Conservation (phyloP, 139 green algal species). For the Gonium pectorale region DNA sequence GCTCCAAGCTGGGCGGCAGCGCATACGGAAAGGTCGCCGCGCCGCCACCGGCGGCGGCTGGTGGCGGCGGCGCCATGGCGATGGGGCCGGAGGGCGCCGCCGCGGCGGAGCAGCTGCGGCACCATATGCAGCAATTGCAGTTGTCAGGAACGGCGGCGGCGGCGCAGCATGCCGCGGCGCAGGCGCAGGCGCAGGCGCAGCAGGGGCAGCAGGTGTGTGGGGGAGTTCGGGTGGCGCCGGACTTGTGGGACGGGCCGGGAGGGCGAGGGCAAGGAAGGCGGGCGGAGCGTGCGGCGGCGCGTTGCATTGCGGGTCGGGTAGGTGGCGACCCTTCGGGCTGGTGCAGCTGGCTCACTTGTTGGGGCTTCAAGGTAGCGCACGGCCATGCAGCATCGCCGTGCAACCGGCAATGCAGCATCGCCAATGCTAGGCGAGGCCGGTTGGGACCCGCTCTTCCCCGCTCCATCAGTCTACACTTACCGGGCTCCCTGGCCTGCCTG, state of each 20-base stretch:
- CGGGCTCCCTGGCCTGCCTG: no score
- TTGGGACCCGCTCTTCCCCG: no score
- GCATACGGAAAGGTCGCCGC: no score
- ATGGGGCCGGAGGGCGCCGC: neutral
- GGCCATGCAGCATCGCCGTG: no score
- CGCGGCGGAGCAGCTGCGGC: neutral
- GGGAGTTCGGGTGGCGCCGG: neutral
- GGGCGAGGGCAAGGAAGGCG: neutral
- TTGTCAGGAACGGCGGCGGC: neutral
- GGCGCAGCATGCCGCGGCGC: neutral
- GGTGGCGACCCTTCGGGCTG: neutral
- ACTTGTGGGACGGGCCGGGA: neutral
- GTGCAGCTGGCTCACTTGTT: neutral
- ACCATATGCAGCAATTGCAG: slow-evolving; percentile 17
- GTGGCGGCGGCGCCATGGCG: neutral
- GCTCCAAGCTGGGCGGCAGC: no score
- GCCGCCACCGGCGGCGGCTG: neutral
- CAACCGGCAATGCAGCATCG: no score
- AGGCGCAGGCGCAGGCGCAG: neutral
- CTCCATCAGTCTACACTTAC: no score
- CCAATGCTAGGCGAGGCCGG: no score
- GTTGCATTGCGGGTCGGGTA: neutral
- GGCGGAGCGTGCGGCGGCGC: no score
- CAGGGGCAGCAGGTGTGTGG: neutral
- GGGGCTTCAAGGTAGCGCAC: no score